Percentiles rank a stretch among this genome's conserved stretches.
Conservation (phyloP, 495 filamentous ascomycete species). For the Coniosporium apollinis region DNA sequence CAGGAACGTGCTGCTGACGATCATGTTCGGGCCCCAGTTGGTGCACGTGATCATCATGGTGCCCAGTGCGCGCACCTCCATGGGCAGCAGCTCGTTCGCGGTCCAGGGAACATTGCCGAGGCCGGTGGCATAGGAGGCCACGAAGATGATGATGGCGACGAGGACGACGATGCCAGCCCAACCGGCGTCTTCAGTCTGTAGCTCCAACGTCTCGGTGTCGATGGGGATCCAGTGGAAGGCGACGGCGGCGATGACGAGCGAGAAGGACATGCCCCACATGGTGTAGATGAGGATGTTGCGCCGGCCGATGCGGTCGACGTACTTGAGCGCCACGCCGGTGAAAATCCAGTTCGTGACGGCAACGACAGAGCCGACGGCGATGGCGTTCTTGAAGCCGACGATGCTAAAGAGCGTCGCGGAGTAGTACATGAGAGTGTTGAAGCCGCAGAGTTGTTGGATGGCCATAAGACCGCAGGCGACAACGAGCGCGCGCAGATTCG, state of each 20-base stretch:
- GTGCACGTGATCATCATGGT: slow-evolving; percentile 36
- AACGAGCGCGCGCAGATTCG: slow-evolving; percentile 56
- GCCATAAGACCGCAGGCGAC: slow-evolving; percentile 78
- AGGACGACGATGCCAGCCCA: slow-evolving; percentile 28
- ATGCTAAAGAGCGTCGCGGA: slow-evolving; percentile 38
- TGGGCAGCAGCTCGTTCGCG: slow-evolving; percentile 32
- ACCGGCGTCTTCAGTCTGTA: slow-evolving; percentile 15
- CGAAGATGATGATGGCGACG: slow-evolving; percentile 31
- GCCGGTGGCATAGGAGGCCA: slow-evolving; percentile 30
- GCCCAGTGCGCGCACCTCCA: slow-evolving; percentile 35
- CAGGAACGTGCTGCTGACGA: slow-evolving; percentile 35
- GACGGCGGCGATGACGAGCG: slow-evolving; percentile 27
- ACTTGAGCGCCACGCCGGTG: slow-evolving; percentile 50
- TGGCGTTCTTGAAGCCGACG: slow-evolving; percentile 64
- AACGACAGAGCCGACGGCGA: slow-evolving; percentile 61
- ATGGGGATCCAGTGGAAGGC: slow-evolving; percentile 35
- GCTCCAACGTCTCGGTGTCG: slow-evolving; percentile 20
- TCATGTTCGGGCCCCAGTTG: slow-evolving; percentile 35
- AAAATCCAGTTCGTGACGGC: slow-evolving; percentile 71
- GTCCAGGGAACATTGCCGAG: slow-evolving; percentile 36
- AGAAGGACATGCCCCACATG: slow-evolving; percentile 27
- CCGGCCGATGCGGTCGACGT: slow-evolving; percentile 33
- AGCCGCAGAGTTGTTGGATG: slow-evolving; percentile 76
- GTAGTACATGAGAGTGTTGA: slow-evolving; percentile 53
- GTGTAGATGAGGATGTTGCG: slow-evolving; percentile 30